Evolutionary conservation across 2,329 filamentous ascomycete species (phyloP).

Genomic region (Sporothrix protearum): DNA sequence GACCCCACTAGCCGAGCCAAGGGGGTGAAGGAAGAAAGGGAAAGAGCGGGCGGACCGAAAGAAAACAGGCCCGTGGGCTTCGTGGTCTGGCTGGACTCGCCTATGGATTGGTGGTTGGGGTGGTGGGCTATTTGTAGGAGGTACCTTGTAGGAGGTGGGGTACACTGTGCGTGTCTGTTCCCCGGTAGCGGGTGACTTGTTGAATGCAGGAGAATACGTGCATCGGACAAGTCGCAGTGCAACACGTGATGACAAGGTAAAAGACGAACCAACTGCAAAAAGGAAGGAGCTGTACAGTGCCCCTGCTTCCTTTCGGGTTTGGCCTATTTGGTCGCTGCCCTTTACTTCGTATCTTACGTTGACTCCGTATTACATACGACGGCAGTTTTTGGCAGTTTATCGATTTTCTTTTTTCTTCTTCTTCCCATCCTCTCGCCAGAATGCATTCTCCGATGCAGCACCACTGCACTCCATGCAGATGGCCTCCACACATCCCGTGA

Average conservation of each 20-base stretch:
- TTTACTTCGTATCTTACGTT: background rate
- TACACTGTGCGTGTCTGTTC: background rate
- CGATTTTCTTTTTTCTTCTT: background rate
- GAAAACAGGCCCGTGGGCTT: background rate
- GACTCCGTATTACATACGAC: background rate
- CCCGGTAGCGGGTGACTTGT: slow-evolving; percentile 16
- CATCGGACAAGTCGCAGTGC: background rate
- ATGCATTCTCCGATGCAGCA: slow-evolving; percentile 3
- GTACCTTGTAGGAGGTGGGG: slow-evolving; percentile 9
- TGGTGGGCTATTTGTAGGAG: no score
- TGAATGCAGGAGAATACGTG: slow-evolving; percentile 7
- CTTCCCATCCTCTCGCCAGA: background rate
- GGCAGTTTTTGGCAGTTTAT: background rate
- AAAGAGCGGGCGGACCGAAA: slow-evolving; percentile 4
- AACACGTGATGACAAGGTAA: slow-evolving; percentile 8
- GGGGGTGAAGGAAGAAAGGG: background rate
- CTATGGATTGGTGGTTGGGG: background rate
- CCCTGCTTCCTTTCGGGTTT: slow-evolving; percentile 4
- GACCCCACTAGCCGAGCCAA: background rate
- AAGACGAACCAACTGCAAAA: background rate
- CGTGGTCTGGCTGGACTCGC: background rate
- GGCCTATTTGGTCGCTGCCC: background rate
- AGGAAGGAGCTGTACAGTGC: background rate
- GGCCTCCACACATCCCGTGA: background rate
- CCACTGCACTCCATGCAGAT: background rate